These are phyloP conservation scores for Sporisorium iseilematis-ciliati DNA, from an alignment of 1,284 basidiomycete genomes.

Conservation along the genomic window DNA sequence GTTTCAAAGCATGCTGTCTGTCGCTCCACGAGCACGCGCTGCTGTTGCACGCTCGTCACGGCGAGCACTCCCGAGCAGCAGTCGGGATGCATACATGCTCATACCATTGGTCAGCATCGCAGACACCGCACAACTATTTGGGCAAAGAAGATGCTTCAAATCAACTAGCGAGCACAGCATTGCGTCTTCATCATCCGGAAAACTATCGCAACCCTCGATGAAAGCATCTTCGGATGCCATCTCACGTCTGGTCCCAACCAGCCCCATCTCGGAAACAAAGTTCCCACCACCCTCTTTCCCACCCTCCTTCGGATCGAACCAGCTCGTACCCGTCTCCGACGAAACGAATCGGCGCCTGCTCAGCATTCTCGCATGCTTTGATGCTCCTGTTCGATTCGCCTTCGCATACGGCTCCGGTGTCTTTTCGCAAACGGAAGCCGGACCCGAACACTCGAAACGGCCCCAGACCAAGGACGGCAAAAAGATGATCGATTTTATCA, in stretches of 20 bases:
- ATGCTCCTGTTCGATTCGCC: conserved; percentile 86
- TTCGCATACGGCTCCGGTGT: conserved; percentile 96
- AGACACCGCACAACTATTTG: neutral
- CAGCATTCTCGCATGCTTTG: conserved; percentile 72
- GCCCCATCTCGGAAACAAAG: conserved; percentile 18
- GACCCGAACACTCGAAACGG: conserved; percentile 70
- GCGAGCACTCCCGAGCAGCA: neutral
- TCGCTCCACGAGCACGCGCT: neutral
- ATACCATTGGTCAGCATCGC: neutral
- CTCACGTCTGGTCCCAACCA: conserved; percentile 22
- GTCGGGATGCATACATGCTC: neutral
- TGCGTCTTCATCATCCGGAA: neutral
- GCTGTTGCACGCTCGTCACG: neutral
- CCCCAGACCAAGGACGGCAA: conserved; percentile 52
- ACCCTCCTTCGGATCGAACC: conserved; percentile 58
- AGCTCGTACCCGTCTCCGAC: conserved; percentile 53
- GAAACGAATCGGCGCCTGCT: conserved; percentile 35
- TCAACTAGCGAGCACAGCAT: neutral
- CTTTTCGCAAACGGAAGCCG: conserved; percentile 83
- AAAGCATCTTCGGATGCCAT: conserved; percentile 7
- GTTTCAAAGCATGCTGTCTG: neutral
- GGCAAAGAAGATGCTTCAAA: conserved; percentile 3
- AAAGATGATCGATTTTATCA: conserved; percentile 90
- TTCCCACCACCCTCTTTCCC: conserved; percentile 52
- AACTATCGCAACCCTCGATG: conserved; percentile 8